Evolutionary conservation across 768 basidiomycete species (phyloP).

Genomic region (Russula foetens): DNA sequence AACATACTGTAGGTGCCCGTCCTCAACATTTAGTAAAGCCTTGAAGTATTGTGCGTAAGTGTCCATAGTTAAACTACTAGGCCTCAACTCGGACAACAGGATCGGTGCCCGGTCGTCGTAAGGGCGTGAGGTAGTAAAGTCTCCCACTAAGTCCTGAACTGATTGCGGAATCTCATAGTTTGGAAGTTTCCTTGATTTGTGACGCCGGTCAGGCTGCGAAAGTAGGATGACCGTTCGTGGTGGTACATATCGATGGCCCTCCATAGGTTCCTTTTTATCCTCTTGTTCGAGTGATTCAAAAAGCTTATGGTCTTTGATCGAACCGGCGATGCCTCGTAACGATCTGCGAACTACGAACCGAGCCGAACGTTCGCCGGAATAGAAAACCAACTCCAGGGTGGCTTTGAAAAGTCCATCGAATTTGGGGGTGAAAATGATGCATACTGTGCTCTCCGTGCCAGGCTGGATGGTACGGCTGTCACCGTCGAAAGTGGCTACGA

Average conservation of each 20-base stretch:
- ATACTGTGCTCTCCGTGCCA: constrained; percentile 1
- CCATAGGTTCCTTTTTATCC: neutral
- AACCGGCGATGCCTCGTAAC: constrained; percentile 6
- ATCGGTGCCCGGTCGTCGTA: neutral
- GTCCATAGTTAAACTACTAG: neutral
- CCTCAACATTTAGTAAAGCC: constrained; percentile 14
- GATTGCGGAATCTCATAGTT: neutral
- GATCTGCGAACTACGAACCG: neutral
- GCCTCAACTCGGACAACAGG: neutral
- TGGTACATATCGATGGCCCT: neutral
- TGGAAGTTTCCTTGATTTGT: neutral
- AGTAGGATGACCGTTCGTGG: neutral
- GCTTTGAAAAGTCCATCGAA: constrained; percentile 11
- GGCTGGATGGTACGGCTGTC: neutral
- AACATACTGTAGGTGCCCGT: constrained; percentile 43
- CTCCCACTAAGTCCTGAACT: neutral
- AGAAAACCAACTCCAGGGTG: constrained; percentile 5
- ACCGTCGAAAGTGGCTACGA: constrained; percentile 1
- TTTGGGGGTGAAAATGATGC: constrained; percentile 4
- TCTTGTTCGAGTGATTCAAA: constrained; percentile 3
- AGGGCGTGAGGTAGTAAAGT: neutral
- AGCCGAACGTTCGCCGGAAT: neutral
- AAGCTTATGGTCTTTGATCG: constrained; percentile 1
- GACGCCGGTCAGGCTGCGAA: neutral
- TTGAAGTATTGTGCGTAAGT: constrained; percentile 6